Evolutionary conservation across 495 filamentous ascomycete species (phyloP), one percentile per base, ranked within the genome.

Genomic region (Penicilliopsis zonata): DNA sequence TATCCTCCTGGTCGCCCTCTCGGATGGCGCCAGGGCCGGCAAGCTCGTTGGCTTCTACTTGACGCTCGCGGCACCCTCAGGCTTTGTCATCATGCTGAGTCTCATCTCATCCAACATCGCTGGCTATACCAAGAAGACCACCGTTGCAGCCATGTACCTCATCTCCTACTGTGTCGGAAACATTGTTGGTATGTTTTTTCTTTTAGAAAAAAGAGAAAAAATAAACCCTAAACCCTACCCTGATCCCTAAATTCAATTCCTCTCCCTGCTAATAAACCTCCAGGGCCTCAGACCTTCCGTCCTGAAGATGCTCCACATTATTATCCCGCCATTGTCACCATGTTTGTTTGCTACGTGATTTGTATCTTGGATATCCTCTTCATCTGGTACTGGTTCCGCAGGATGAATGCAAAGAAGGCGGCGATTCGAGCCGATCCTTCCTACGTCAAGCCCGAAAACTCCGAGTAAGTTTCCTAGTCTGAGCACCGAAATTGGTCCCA

Each of bases 61-160:
- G 9, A 37, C 36, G 3, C 32, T 29, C 2, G 33, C 34, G 0
- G 35, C 33, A 13, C 28, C 35, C 9, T 8, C 33, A 6, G 20
- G 29, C 0, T 30, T 28, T 4, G 29, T 33, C 6, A 13, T 38
- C 13, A 37, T 49, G 31, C 31, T 46, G 35, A 61, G 64, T 3
- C 47, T 76, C 7, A 67, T 75, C 16, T 55, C 60, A 0, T 64
- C 58, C 19, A 78, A 78, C 31, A 62, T 77, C 1, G 68, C 71
- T 2, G 73, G 73, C 19, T 78, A 74, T 46, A 77, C 75, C 4
- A 78, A 78, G 52, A 78, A 78, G 48, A 76, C 72, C 0, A 75
- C 74, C 0, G 64, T 74, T 8, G 70, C 69, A 4, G 69, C 72
- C 5, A 53, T 79, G 40, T 76, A 70, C 36, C 50, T 79, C 10